phyloP scores from a whole-genome alignment of 2,329 filamentous ascomycete genomes.

The Venturia asperata region DNA sequence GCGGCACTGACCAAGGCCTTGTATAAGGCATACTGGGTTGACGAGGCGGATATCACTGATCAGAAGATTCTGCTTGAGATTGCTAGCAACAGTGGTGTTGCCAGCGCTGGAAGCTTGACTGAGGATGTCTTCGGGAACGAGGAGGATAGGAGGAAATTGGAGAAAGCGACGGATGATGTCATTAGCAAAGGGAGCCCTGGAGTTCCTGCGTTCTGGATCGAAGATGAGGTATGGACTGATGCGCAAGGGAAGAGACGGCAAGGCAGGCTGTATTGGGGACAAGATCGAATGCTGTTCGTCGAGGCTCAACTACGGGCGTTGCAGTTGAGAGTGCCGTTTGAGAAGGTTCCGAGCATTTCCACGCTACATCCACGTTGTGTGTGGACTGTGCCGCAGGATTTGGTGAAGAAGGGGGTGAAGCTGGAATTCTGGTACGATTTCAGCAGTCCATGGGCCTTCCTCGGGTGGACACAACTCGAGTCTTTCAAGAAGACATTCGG shows the following conservation, averaged over 20 bases:
- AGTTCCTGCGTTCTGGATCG: conserved; percentile 32
- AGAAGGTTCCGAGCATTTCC: conserved; percentile 19
- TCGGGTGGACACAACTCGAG: conserved; percentile 30
- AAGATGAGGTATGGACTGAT: conserved; percentile 19
- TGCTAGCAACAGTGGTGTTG: conserved; percentile 26
- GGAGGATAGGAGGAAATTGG: conserved; percentile 26
- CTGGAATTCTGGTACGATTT: conserved; percentile 33
- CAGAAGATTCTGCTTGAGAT: conserved; percentile 25
- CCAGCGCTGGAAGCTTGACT: conserved; percentile 15
- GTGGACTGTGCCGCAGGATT: neutral
- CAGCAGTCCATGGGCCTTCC: conserved; percentile 31
- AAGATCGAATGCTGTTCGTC: conserved; percentile 34
- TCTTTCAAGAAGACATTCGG: conserved; percentile 28
- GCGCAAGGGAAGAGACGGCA: conserved; percentile 21
- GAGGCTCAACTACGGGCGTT: conserved; percentile 24
- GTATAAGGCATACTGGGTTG: conserved; percentile 31
- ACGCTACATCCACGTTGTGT: neutral
- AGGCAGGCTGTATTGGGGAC: conserved; percentile 30
- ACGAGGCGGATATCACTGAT: conserved; percentile 28
- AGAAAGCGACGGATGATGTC: conserved; percentile 26
- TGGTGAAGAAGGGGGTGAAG: conserved; percentile 18
- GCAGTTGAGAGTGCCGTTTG: conserved; percentile 22
- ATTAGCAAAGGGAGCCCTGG: conserved; percentile 31
- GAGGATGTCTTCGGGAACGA: conserved; percentile 23
- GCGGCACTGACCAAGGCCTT: conserved; percentile 25